These are phyloP conservation scores for Backusella parvicylindrica DNA, from an alignment of 192 early-diverging fungal species.

Conservation along the genomic window DNA sequence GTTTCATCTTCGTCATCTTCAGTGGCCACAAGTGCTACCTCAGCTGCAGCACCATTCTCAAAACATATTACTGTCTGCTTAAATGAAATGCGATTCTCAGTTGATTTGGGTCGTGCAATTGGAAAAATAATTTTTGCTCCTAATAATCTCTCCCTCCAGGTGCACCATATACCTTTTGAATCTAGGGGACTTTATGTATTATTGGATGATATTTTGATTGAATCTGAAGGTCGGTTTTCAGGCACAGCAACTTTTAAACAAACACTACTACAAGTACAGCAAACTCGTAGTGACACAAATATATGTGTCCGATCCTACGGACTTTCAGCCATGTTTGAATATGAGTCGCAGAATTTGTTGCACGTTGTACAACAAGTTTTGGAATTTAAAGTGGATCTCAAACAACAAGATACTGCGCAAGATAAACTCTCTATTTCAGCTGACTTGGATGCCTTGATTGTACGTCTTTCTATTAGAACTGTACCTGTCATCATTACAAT, in stretches of 20 bases:
- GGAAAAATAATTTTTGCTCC: conserved; percentile 52
- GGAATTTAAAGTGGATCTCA: conserved; percentile 8
- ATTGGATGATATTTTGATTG: conserved; percentile 43
- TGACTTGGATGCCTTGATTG: conserved; percentile 10
- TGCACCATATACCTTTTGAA: conserved; percentile 39
- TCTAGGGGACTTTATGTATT: conserved; percentile 35
- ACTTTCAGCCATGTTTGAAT: conserved; percentile 55
- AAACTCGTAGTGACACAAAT: background rate
- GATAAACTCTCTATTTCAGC: background rate
- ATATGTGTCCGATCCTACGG: conserved; percentile 1
- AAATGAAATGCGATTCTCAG: conserved; percentile 44
- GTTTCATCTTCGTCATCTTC: background rate
- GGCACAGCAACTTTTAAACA: conserved; percentile 28
- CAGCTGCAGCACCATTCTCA: conserved; percentile 40
- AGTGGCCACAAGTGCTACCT: background rate
- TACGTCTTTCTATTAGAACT: conserved; percentile 41
- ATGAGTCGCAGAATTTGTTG: conserved; percentile 73
- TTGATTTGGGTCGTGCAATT: conserved; percentile 65
- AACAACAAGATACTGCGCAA: background rate
- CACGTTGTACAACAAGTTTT: conserved; percentile 57
- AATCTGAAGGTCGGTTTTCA: conserved; percentile 60
- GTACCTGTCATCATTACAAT: conserved; percentile 57
- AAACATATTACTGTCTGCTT: conserved; percentile 43
- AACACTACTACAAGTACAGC: background rate
- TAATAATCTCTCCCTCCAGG: conserved; percentile 40